Conservation (phyloP, 768 basidiomycete genomes). For the Porphyrellus cyaneotinctus region DNA sequence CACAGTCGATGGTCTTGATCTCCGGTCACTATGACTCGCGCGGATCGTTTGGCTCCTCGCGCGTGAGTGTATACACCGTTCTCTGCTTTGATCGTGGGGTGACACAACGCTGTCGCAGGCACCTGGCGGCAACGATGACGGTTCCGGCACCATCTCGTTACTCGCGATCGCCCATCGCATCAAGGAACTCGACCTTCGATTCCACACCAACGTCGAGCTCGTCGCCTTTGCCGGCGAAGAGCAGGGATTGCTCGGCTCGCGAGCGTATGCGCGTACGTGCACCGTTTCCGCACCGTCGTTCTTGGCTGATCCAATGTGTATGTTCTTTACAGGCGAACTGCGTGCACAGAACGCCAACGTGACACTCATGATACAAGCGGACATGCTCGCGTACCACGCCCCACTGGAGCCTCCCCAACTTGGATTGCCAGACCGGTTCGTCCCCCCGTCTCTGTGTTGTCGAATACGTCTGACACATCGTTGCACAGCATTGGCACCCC, state of each 20-base stretch:
- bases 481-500: conserved; percentile 67
- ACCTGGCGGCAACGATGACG: conserved; percentile 61
- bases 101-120: conserved; percentile 17
- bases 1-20: conserved; percentile 64
- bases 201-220: conserved; percentile 75
- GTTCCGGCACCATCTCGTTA: conserved; percentile 63
- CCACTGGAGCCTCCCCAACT: conserved; percentile 79
- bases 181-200: conserved; percentile 57
- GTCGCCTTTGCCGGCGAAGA: conserved; percentile 90
- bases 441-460: conserved; percentile 4
- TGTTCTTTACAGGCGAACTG: conserved; percentile 46
- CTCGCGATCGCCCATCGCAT: conserved; percentile 79
- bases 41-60: conserved; percentile 78
- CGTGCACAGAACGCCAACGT: conserved; percentile 58
- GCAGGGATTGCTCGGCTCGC: conserved; percentile 79
- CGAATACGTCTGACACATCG: background rate
- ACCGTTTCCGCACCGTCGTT: background rate
- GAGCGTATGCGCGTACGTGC: conserved; percentile 70
- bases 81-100: background rate
- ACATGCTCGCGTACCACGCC: conserved; percentile 86
- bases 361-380: conserved; percentile 83
- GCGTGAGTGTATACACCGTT: conserved; percentile 24
- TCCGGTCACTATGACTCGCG: conserved; percentile 91
- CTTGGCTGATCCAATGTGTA: background rate
- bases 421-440: conserved; percentile 69